phyloP scores from a whole-genome alignment of 257 asterid genomes.

The Ajuga chamaepitys region DNA sequence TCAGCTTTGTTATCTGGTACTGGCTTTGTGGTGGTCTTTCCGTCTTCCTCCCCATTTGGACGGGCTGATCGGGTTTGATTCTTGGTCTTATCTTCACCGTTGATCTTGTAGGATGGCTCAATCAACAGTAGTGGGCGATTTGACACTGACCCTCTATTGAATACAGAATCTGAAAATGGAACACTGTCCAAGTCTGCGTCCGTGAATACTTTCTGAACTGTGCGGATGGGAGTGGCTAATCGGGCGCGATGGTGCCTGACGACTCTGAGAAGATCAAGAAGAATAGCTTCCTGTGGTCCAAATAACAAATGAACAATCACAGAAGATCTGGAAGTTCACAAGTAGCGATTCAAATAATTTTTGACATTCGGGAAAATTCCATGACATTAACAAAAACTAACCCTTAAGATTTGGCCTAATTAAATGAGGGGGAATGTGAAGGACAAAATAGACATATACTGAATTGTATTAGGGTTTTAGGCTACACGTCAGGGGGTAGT shows the following conservation, averaged over 20 bases:
- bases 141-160: conserved; percentile 40
- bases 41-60: conserved; percentile 47
- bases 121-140: conserved; percentile 58
- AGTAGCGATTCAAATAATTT: too few species aligned
- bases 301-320: conserved; percentile 7
- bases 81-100: conserved; percentile 71
- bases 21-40: conserved; percentile 41
- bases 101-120: conserved; percentile 76
- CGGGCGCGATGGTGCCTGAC: conserved; percentile 92
- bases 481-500: too few species aligned
- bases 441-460: too few species aligned
- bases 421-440: too few species aligned
- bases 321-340: not conserved
- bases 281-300: conserved; percentile 64
- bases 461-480: too few species aligned
- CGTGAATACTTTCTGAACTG: conserved; percentile 70
- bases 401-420: too few species aligned
- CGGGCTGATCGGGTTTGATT: conserved; percentile 43
- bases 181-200: conserved; percentile 79
- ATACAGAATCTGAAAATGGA: conserved; percentile 64
- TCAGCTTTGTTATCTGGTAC: conserved; percentile 40
- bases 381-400: too few species aligned
- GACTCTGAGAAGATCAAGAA: conserved; percentile 92
- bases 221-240: conserved; percentile 97
- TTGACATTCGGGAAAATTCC: too few species aligned